Percentiles rank a stretch among this genome's conserved stretches.
phyloP scores from a whole-genome alignment of 768 basidiomycete species.

The Chiua virens region DNA sequence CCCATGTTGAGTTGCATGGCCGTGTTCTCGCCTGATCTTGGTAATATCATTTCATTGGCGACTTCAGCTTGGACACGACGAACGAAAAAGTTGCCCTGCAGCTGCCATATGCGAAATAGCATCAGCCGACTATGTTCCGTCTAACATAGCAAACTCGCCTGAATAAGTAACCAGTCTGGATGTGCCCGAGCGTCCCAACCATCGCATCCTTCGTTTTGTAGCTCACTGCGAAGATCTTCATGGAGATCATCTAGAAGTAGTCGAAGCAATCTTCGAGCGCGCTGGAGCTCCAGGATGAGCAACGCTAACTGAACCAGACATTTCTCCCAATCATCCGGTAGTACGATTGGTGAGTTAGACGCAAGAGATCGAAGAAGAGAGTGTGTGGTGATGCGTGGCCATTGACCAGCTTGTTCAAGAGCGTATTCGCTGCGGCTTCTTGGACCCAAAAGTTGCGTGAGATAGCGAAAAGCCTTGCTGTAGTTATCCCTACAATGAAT shows the following conservation, averaged over 20 bases:
- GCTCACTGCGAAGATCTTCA: constrained; percentile 33
- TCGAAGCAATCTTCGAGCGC: constrained; percentile 35
- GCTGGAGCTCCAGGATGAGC: constrained; percentile 35
- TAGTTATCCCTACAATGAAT: constrained; percentile 5
- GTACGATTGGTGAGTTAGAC: constrained; percentile 13
- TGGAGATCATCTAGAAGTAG: constrained; percentile 18
- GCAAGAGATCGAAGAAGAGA: constrained; percentile 33
- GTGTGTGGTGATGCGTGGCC: constrained; percentile 38
- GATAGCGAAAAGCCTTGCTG: neutral
- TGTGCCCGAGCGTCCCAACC: constrained; percentile 15
- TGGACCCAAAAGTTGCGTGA: constrained; percentile 15
- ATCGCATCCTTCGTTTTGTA: constrained; percentile 25
- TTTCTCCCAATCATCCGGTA: constrained; percentile 30
- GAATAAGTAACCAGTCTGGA: constrained; percentile 41
- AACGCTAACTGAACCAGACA: constrained; percentile 31
- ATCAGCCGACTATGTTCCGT: no score
- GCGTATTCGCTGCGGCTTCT: constrained; percentile 16
- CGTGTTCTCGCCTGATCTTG: constrained; percentile 36
- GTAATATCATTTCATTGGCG: constrained; percentile 48
- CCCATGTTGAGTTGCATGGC: constrained; percentile 58
- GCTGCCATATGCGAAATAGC: constrained; percentile 24
- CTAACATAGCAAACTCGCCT: neutral
- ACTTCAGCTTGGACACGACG: constrained; percentile 44
- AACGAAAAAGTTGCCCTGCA: constrained; percentile 44
- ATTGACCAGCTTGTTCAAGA: constrained; percentile 27